Base-by-base conservation (phyloP, 1,139 yeast species). In the Taphrina populina region DNA sequence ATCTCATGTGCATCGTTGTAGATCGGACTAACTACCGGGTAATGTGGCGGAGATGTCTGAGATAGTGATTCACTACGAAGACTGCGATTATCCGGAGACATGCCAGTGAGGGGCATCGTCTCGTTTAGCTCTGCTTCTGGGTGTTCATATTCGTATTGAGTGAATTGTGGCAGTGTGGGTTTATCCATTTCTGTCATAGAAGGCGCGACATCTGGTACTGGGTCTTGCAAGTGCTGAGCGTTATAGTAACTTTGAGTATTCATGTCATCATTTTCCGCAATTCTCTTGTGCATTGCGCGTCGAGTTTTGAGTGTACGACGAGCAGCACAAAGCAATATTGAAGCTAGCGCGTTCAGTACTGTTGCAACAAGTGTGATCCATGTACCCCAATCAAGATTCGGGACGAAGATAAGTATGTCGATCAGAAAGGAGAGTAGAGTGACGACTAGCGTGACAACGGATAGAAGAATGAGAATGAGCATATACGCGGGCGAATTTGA, bases 301-400 rank as follows among this genome's bases (percentile, higher is more conserved):
- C 78, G 72, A 1, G 81, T 74, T 2, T 78, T 72, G 13, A 76
- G 72, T 0, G 79, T 72, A 60, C 84, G 72, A 62, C 83, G 72
- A 73, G 78, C 71, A 26, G 82, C 65, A 56, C 81, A 77, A 20
- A 76, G 64, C 46, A 70, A 63, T 13, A 76, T 68, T 7, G 59
- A 73, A 17, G 73, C 68, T 3, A 73, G 46, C 0, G 76, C 75
- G 3, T 74, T 68, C 44, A 77, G 64, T 10, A 74, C 71, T 1
- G 79, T 73, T 1, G 78, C 68, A 1, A 69, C 77, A 37, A 78
- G 66, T 23, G 75, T 65, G 59, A 76, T 69, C 83, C 83, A 80
- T 36, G 82, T 82, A 24, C 75, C 74, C 76, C 80, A 80, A 52
- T 72, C 71, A 32, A 80, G 68, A 60, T 76, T 77, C 8, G 80